Evolutionary conservation across 1,284 basidiomycete genomes (phyloP), one percentile per base, ranked within the genome.

Genomic region (Xanthoconium separans): DNA sequence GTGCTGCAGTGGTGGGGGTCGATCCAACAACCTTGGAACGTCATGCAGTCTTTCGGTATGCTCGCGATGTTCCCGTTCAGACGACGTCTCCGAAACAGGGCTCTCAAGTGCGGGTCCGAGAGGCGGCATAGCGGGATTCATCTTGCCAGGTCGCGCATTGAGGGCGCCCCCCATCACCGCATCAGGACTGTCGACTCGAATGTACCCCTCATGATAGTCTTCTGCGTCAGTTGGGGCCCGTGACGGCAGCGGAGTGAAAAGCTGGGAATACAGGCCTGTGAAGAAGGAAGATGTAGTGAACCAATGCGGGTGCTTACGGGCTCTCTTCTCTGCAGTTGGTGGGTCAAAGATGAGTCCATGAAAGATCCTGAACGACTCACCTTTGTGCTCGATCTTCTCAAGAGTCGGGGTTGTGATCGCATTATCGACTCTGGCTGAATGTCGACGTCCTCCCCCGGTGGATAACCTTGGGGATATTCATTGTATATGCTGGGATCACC

Each of bases 171-270:
- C 66, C 71, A 70, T 60, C 20, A 70, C 50, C 29, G 69, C 69
- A 40, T 71, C 56, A 9, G 68, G 68, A 41, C 52, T 71, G 37
- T 70, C 69, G 18, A 73, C 71, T 41, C 58, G 67, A 40, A 70
- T 55, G 44, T 59, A 69, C 22, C 65, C 69, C 39, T 69, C 71
- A 48, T 64, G 60, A 12, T 59, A 64, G 13, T 73, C 69, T 11
- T 67, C 71, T 43, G 58, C 60, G 2, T 73, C 70, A 18, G 60
- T 73, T 15, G 68, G 71, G 12, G 59, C 56, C 39, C 71, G 70
- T 31, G 68, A 70, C 20, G 70, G 68, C 24, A 70, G 47, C 27
- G 68, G 68, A n/a, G 68, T 70, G 45, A 70, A 70, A 46, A 73
- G 16, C 71, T 70, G 34, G 44, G 41, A 20, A 51, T 36, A 36